Evolutionary conservation across 176 grass and related monocot species (phyloP).

Genomic region (Metroxylon sagu): DNA sequence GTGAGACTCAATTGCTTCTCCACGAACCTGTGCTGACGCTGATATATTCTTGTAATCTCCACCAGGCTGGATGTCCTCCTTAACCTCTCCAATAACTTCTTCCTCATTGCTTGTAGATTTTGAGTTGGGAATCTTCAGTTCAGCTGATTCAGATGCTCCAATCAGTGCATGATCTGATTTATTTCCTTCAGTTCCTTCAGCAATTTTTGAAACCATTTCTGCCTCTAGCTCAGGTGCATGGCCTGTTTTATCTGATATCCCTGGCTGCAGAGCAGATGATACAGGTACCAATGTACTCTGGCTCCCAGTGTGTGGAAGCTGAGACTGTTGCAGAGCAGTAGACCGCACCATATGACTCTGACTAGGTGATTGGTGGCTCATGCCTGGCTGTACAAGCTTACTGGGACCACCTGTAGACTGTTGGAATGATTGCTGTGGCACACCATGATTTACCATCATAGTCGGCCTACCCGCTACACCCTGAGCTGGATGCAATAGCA

Average conservation of each 20-base stretch:
- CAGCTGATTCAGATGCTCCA: constrained; percentile 18
- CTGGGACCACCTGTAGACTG: constrained; percentile 23
- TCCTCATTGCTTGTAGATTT: constrained; percentile 16
- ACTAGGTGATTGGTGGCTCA: constrained; percentile 25
- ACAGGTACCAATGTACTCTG: constrained; percentile 16
- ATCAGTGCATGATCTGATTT: constrained; percentile 7
- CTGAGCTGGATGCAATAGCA: constrained; percentile 26
- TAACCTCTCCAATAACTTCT: constrained; percentile 20
- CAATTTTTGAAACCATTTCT: constrained; percentile 27
- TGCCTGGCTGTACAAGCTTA: constrained; percentile 15
- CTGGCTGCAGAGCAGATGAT: constrained; percentile 14
- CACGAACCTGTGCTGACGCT: constrained; percentile 4
- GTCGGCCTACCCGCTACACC: constrained; percentile 16
- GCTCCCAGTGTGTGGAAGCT: constrained; percentile 10
- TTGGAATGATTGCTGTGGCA: constrained; percentile 40
- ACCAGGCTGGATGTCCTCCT: constrained; percentile 22
- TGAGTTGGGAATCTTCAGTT: constrained; percentile 2
- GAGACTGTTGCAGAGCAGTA: constrained; percentile 7
- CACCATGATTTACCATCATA: constrained; percentile 23
- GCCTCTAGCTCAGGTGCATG: neutral
- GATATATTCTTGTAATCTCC: constrained; percentile 21
- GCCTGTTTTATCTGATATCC: constrained; percentile 17
- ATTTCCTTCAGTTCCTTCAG: constrained; percentile 14
- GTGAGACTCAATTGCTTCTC: constrained; percentile 8
- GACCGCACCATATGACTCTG: neutral